Evolutionary conservation across 2,329 filamentous ascomycete genomes (phyloP), one percentile per base, ranked within the genome.

Genomic region (Hymenoscyphus scutula): DNA sequence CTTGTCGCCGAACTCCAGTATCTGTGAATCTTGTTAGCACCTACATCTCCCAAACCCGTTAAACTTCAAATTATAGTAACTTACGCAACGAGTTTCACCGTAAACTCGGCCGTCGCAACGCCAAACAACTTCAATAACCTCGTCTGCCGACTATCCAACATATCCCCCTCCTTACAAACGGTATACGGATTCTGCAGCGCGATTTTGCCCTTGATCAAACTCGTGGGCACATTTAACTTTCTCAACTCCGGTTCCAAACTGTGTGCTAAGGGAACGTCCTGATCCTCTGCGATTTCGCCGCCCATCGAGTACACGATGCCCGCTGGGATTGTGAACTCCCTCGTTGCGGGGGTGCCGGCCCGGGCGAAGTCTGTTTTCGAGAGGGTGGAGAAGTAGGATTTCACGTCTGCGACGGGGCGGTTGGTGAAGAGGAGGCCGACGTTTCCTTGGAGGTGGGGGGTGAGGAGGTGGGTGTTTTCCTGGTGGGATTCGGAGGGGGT

Each of bases 61-160:
- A 6, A 29, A 29, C 29, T 48, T 5, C 38, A 10, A 41, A 29
- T 53, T 10, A 30, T 19, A 32, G 19, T n/a, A 58, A 65, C 83
- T 76, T 83, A 89, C 74, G 92, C 93, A 76, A 90, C 79, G 68
- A 96, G 79, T 72, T 87, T 83, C 63, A 99, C 87, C 76, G 83
- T 88, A 80, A 99, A 99, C 79, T 98, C 92, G 63, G 92, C 91
- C 78, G 95, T 86, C 66, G 90, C 91, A 62, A 97, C 86, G 59
- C 92, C 89, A 78, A 99, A 98, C 72, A 97, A 82, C 85, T 98
- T 98, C 77, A 99, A 77, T 74, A 99, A 79, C 67, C 92, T 89
- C 62, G 95, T 97, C 83, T 99, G 95, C 71, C 94, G 85, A 69
- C 90, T 93, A 77, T 97, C 93, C 69, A 99, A 79, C 53, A 87